A percentile compares a stretch with the other conserved stretches of the same genome.
These are phyloP conservation scores for Torulaspora franciscae DNA, from an alignment of 805 yeast species.

Conservation along the genomic window DNA sequence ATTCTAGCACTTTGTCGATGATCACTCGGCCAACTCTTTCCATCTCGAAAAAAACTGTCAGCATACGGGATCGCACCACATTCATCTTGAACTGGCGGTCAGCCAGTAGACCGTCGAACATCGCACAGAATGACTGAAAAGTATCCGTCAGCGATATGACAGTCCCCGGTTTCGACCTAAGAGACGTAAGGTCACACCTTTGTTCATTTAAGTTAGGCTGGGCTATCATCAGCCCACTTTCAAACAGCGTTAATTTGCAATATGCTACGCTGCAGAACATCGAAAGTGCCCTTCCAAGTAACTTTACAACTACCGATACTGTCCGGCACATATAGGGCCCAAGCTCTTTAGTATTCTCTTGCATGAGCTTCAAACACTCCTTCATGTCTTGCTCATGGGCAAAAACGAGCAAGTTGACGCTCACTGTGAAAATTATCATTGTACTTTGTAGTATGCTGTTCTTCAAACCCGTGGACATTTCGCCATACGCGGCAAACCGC, in stretches of 20 bases:
- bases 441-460: constrained; percentile 12
- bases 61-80: constrained; percentile 12
- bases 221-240: constrained; percentile 7
- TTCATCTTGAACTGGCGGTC: constrained; percentile 6
- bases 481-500: constrained; percentile 15
- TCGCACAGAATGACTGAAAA: constrained; percentile 11
- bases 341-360: constrained; percentile 4
- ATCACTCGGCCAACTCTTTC: constrained; percentile 19
- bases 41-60: constrained; percentile 11
- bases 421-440: constrained; percentile 18
- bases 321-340: constrained; percentile 23
- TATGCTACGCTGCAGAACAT: constrained; percentile 14
- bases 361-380: constrained; percentile 17
- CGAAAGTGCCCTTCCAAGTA: constrained; percentile 12
- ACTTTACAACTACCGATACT: constrained; percentile 5
- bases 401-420: constrained; percentile 10
- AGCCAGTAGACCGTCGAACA: constrained; percentile 13
- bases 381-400: constrained; percentile 19
- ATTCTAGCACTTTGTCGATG: constrained; percentile 20
- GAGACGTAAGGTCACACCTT: neutral
- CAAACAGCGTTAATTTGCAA: constrained; percentile 15
- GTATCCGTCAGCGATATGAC: constrained; percentile 1
- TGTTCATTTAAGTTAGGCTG: constrained; percentile 1
- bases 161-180: neutral
- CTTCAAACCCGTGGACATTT: constrained; percentile 11